Base-by-base conservation (phyloP, 371 early-diverging fungal genomes). In the Zopfochytrium polystomum region DNA sequence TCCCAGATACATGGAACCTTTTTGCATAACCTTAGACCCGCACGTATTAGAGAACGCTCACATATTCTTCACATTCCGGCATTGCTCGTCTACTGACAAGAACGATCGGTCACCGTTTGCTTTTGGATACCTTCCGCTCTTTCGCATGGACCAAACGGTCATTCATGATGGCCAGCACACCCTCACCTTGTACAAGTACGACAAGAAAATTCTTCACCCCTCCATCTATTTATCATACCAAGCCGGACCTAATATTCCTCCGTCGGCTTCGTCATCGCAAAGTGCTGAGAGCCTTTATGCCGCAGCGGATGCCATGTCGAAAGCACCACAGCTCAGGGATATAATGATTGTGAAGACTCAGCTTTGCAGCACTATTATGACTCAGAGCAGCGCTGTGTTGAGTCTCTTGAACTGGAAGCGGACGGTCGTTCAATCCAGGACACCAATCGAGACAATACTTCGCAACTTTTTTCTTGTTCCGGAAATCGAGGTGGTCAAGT, bases 401-500 rank as follows among this genome's bases (percentile, higher is more conserved):
- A 85, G 87, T 49, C 64, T 90, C 27, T 53, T 89, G 3, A 78
- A 85, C 50, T 90, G 89, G 89, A 62, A 72, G 33, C 48, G 60
- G 58, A 69, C 52, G 49, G 67, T 69, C 27, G 60, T 89, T n/a
- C n/a, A n/a, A n/a, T n/a, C n/a, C n/a, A n/a, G n/a, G n/a, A 55
- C 75, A 1, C 52, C 65, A 0, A 75, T 87, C 1, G 62, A 89
- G 47, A 77, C 78, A 62, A 80, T 87, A 48, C 84, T 87, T 52
- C 18, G n/a, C 4, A 80, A 78, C 0, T 77, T 82, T 67, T n/a
- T n/a, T n/a, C n/a, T n/a, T n/a, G 80, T 88, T 20, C 84, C 83
- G 26, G 86, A 86, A 56, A 66, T 81, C 30, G 89, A 90, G 63
- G 79, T 88, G 6, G 85, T 86, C 26, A 87, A 87, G 64, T 88